Conservation (phyloP, 2,329 filamentous ascomycete species). For the Beauveria scarabaeidicola region DNA sequence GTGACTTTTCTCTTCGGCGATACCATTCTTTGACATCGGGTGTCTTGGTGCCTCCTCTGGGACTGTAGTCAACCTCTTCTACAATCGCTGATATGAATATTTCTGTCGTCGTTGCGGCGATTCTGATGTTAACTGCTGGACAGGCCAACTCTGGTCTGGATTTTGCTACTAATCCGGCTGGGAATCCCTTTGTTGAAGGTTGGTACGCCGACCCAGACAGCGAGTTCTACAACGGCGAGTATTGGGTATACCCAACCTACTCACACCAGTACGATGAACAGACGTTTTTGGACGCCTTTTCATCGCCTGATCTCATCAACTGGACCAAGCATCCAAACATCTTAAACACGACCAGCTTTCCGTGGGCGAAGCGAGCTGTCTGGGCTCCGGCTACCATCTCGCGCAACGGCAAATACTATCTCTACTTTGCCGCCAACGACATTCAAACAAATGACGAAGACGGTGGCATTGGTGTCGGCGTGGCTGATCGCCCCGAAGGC, state of each 20-base stretch:
- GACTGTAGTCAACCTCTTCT: background rate
- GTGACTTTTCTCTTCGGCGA: background rate
- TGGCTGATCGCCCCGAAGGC: constrained; percentile 25
- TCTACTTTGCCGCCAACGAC: constrained; percentile 44
- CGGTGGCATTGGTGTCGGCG: constrained; percentile 29
- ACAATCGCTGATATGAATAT: background rate
- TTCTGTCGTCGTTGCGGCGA: background rate
- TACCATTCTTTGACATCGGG: background rate
- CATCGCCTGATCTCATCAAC: constrained; percentile 36
- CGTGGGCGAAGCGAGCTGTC: constrained; percentile 36
- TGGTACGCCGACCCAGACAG: constrained; percentile 45
- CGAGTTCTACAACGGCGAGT: constrained; percentile 34
- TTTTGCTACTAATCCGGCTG: constrained; percentile 32
- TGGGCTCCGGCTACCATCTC: constrained; percentile 39
- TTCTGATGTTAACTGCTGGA: background rate
- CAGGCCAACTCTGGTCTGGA: constrained; percentile 17
- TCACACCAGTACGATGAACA: constrained; percentile 37
- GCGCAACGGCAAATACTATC: constrained; percentile 37
- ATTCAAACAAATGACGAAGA: constrained; percentile 30
- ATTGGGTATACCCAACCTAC: constrained; percentile 41
- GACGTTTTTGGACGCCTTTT: constrained; percentile 43
- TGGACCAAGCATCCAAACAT: constrained; percentile 40
- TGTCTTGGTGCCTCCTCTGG: background rate
- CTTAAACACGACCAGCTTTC: constrained; percentile 23
- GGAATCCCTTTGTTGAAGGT: constrained; percentile 39